Evolutionary conservation across 2,329 filamentous ascomycete species (phyloP), one percentile per base, ranked within the genome.

Genomic region (Colletotrichum nymphaeae): DNA sequence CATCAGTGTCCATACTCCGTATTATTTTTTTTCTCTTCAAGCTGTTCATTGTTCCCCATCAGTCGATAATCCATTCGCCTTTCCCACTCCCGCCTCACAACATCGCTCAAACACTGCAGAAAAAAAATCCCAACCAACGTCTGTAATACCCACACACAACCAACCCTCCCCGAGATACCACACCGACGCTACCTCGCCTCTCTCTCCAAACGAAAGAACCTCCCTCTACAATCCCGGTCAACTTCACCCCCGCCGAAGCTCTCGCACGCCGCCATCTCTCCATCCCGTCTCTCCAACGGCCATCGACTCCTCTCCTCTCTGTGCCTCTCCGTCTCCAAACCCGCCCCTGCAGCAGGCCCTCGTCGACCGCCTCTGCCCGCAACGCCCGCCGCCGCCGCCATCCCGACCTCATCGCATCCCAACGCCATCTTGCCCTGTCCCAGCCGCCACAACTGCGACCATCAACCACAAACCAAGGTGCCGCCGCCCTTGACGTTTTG

Each of bases 41-140:
- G 68, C 72, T 74, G 52, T 74, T 63, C 72, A 72, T 74, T 72
- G 69, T 72, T 74, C 72, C 59, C 72, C 69, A 67, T 72, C 72
- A 72, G 63, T 67, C 58, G 63, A 74, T 68, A 72, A 67, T 74
- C 72, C 69, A 67, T 74, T 74, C 69, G 46, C 72, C 52, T 42
- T 65, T 72, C 67, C 37, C 42, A 67, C 72, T 63, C 35, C 49
- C 63, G 58, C 58, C 63, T 72, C 59, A 67, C 63, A 63, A 59
- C 72, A 74, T 68, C 69, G 37, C 57, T 46, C 28, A 22, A 32
- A 49, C 42, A 49, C 42, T 49, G 42, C 42, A 49, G 19, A 49
- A 19, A 42, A 53, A 49, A 49, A 49, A 55, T 63, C 69, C 11
- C 32, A 35, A 53, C 32, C 69, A 68, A 14, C 67, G 37, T 60